A percentile compares a stretch with the other conserved stretches of the same genome.
phyloP scores from a whole-genome alignment of 805 yeast species.

The Zygosaccharomyces bailii region DNA sequence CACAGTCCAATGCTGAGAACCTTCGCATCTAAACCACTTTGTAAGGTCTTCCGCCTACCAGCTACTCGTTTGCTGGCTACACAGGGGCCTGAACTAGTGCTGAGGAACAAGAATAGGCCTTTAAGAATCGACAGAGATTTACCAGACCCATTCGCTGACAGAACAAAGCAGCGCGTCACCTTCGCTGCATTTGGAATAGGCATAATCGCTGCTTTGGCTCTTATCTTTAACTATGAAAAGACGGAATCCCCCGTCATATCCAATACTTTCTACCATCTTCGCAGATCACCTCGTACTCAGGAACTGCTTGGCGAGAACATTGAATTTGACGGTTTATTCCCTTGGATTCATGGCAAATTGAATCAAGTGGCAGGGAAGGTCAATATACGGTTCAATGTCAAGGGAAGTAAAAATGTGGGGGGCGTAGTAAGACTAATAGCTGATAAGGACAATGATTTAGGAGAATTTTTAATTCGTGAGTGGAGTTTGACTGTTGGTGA shows the following conservation, averaged over 20 bases:
- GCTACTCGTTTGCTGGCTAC: conserved; percentile 11
- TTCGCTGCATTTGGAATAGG: conserved; percentile 53
- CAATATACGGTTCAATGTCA: conserved; percentile 65
- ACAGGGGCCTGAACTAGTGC: conserved; percentile 16
- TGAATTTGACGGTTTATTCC: conserved; percentile 61
- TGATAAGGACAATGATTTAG: conserved; percentile 55
- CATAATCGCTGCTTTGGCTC: conserved; percentile 53
- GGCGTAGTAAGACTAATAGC: conserved; percentile 65
- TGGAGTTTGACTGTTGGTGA: conserved; percentile 59
- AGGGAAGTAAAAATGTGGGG: conserved; percentile 57
- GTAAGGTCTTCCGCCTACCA: conserved; percentile 10
- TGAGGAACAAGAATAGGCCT: conserved; percentile 35
- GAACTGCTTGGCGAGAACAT: conserved; percentile 70
- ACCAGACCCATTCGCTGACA: conserved; percentile 71
- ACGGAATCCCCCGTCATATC: conserved; percentile 84
- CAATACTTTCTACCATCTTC: conserved; percentile 78
- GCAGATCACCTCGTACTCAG: conserved; percentile 67
- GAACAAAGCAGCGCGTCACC: conserved; percentile 48
- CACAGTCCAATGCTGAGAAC: conserved; percentile 11
- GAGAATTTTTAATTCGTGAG: conserved; percentile 54
- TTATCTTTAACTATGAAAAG: conserved; percentile 90
- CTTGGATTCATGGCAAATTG: conserved; percentile 85
- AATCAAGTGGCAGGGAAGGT: conserved; percentile 81
- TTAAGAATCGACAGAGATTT: conserved; percentile 73
- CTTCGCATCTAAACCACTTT: conserved; percentile 1